Evolutionary conservation across 371 early-diverging fungal species (phyloP), one percentile per base, ranked within the genome.

Genomic region (Thermomucor indicae-seudaticae): DNA sequence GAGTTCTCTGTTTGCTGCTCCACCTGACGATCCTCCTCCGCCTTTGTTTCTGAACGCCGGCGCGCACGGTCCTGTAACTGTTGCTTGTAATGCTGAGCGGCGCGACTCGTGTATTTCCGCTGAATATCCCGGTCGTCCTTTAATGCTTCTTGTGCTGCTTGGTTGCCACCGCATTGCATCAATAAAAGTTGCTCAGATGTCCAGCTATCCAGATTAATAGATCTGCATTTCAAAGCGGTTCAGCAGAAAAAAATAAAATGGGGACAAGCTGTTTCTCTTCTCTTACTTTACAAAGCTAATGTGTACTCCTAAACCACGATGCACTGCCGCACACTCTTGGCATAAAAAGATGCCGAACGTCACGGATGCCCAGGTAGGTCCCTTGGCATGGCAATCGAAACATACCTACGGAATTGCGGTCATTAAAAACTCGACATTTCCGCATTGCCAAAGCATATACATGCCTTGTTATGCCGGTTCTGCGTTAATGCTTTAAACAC

Each of bases 281-380:
- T n/a, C 32, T 63, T 78, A 92, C 87, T 93, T 84, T 48, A 94
- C 97, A 88, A 91, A 99, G 46, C 88, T 89, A 47, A 96, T 92
- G 67, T 93, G 97, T 12, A 93, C 97, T 45, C 92, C 99, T 65
- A 97, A 81, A 65, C 90, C 92, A 42, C 96, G 82, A 63, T 96
- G 96, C 7, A 87, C 83, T n/a, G 96, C 86, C 5, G 98, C 97
- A 75, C 99, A 98, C 51, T 98, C 96, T 50, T 96, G 82, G 66
- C 99, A 99, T 39, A 99, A 75, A 60, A 96, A 99, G 47, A 96
- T 85, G 35, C 98, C 99, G 74, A 86, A 98, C 0, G 94, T 91
- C 8, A 97, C 88, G 40, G 91, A 89, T 23, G 95, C 82, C 99
- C 99, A 99, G 10, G 94, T 92, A 24, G 99, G 99, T 57, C 92